phyloP scores from a whole-genome alignment of 208 protist genomes.

The Leishmania lainsoni region DNA sequence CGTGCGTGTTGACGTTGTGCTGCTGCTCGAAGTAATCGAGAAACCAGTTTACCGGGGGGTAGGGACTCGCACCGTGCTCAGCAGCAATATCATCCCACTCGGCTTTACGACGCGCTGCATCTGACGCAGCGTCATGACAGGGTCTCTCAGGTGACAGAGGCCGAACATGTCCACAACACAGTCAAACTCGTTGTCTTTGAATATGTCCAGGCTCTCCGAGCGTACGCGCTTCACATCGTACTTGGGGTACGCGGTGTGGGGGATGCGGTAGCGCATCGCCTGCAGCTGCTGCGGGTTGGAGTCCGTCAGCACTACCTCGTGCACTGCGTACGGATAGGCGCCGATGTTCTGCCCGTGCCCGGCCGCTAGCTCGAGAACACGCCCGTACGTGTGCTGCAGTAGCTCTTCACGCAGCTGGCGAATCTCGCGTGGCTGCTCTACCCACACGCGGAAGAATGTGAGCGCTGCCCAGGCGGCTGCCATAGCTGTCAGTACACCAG shows the following conservation, averaged over 20 bases:
- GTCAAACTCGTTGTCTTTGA: conserved; percentile 88
- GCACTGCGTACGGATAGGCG: conserved; percentile 88
- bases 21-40: conserved; percentile 81
- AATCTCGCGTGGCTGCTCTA: conserved; percentile 85
- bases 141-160: conserved; percentile 89
- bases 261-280: conserved; percentile 79
- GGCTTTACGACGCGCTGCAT: conserved; percentile 92
- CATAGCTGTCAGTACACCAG: conserved; percentile 33
- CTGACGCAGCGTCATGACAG: conserved; percentile 86
- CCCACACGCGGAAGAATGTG: conserved; percentile 81
- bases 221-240: conserved; percentile 86
- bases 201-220: conserved; percentile 74
- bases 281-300: conserved; percentile 87
- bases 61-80: conserved; percentile 87
- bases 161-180: conserved; percentile 93
- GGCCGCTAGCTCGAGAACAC: conserved; percentile 85
- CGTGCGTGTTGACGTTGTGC: conserved; percentile 86
- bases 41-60: conserved; percentile 89
- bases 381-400: conserved; percentile 84
- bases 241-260: conserved; percentile 82
- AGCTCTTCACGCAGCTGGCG: conserved; percentile 81
- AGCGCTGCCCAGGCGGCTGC: conserved; percentile 47
- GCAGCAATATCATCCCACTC: conserved; percentile 86
- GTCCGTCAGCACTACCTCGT: conserved; percentile 87
- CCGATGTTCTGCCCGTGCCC: conserved; percentile 91